Percentiles rank a stretch among this genome's conserved stretches.
Evolutionary conservation across 306 rosid genomes (phyloP).

Genomic region (Quillaja saponaria): DNA sequence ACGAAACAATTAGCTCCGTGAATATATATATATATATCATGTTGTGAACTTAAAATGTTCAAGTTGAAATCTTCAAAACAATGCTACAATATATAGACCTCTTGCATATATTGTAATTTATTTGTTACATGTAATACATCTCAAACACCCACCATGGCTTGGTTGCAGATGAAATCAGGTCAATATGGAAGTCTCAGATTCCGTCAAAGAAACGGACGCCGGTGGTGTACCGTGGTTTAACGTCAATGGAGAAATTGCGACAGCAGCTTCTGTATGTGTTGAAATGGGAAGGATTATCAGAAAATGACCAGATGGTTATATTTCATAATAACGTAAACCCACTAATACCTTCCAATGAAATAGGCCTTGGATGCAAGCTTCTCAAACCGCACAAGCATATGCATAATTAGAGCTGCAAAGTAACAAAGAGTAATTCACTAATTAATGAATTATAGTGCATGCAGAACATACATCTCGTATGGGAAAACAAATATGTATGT

Average conservation of each 20-base stretch:
- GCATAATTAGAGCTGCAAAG: too few species aligned
- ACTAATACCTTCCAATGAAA: background rate
- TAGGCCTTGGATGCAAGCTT: slow-evolving; percentile 13
- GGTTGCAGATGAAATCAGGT: background rate
- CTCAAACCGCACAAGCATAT: too few species aligned
- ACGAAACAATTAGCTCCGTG: background rate
- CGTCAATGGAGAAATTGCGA: slow-evolving; percentile 5
- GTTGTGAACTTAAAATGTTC: background rate
- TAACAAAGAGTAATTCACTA: too few species aligned
- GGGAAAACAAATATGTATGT: too few species aligned
- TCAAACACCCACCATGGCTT: background rate
- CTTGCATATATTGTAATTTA: background rate
- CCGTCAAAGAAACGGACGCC: background rate
- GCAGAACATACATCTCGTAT: too few species aligned
- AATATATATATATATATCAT: background rate
- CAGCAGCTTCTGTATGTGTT: slow-evolving; percentile 1
- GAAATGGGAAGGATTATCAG: background rate
- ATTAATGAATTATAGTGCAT: too few species aligned
- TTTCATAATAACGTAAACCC: background rate
- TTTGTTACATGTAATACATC: background rate
- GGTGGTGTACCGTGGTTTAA: background rate
- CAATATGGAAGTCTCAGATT: background rate
- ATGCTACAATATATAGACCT: background rate
- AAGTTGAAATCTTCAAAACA: background rate
- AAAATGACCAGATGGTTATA: background rate